Conservation (phyloP, 176 grass and related monocot genomes). For the Themeda triandra region DNA sequence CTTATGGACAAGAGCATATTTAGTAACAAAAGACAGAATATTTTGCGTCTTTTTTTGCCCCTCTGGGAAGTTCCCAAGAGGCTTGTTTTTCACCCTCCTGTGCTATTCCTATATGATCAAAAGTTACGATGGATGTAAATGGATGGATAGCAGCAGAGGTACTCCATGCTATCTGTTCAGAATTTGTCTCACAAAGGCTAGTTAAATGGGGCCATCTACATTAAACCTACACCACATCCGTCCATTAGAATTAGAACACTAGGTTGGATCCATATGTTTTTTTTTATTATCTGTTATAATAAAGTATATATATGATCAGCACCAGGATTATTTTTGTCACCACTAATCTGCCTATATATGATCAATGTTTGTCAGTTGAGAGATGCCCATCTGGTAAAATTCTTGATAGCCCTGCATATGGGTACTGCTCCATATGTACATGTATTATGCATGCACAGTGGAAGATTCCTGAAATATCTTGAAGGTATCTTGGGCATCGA, state of each 20-base stretch:
- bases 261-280: not conserved
- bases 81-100: constrained; percentile 4
- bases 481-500: no score
- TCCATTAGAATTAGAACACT: no score
- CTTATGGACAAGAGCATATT: constrained; percentile 22
- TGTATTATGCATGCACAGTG: not conserved
- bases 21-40: constrained; percentile 28
- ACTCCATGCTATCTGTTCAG: not conserved
- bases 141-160: not conserved
- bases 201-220: not conserved
- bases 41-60: constrained; percentile 4
- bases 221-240: no score
- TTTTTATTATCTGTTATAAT: not conserved
- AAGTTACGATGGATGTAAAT: not conserved
- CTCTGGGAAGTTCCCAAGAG: constrained; percentile 1
- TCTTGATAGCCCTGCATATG: constrained; percentile 7
- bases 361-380: not conserved
- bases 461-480: constrained; percentile 17
- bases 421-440: not conserved
- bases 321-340: not conserved
- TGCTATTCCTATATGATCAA: not conserved
- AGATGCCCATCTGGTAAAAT: not conserved
- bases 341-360: not conserved
- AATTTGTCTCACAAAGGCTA: not conserved
- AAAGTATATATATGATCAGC: not conserved